Evolutionary conservation across 208 protist genomes (phyloP).

Genomic region (Phytomonas sp.): DNA sequence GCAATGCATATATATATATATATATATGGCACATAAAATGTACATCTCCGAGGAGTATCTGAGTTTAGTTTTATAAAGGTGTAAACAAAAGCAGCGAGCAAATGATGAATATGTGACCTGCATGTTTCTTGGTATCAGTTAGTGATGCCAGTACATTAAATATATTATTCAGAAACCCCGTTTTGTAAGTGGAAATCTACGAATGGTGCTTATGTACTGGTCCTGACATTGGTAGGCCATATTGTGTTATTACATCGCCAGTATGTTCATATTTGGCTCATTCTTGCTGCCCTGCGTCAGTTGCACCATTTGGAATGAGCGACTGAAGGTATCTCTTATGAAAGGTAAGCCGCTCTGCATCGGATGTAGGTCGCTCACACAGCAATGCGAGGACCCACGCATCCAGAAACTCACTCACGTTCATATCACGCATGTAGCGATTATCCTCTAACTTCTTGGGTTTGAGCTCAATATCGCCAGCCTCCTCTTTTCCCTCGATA

Average conservation of each 20-base stretch:
- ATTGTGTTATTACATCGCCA: not conserved
- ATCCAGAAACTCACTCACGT: constrained; percentile 82
- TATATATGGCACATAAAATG: not conserved
- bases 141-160: not conserved
- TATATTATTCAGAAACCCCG: not conserved
- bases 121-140: not conserved
- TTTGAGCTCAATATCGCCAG: constrained; percentile 34
- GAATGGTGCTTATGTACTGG: not conserved
- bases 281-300: not conserved
- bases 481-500: constrained; percentile 42
- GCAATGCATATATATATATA: not conserved
- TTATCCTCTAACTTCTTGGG: constrained; percentile 63
- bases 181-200: not conserved
- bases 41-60: not conserved
- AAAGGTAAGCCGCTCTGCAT: constrained; percentile 66
- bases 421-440: constrained; percentile 65
- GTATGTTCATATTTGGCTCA: not conserved
- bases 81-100: not conserved
- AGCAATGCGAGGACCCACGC: constrained; percentile 83
- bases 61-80: not conserved
- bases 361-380: constrained; percentile 42
- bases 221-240: not conserved
- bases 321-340: constrained; percentile 72
- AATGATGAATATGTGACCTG: not conserved
- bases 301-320: constrained; percentile 10